Evolutionary conservation across 2,329 filamentous ascomycete species (phyloP), one percentile per base, ranked within the genome.

Genomic region (Cladophialophora bantiana): DNA sequence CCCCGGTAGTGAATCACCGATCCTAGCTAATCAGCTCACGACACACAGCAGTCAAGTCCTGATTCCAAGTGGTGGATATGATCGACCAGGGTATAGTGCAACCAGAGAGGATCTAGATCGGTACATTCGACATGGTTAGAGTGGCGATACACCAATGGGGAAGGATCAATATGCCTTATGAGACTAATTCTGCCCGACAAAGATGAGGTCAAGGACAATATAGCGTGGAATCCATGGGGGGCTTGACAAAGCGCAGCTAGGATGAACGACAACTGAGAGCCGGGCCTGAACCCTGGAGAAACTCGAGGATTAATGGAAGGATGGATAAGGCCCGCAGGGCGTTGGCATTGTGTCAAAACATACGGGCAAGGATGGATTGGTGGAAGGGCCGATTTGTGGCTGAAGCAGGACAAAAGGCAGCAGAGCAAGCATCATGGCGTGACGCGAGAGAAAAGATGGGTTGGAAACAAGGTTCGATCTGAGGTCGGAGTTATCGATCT

Each of bases 381-480:
- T 26, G 45, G 45, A 50, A 50, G 45, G 45, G 45, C 45, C 45
- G 45, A 26, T 50, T 50, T 50, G 45, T 50, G 45, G 45, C 45
- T 50, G 45, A 50, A 50, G 45, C 32, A 36, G 55, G 55, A 58
- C 40, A 58, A 31, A 31, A 38, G 35, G 55, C 35, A 58, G 55
- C 10, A 58, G 40, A 26, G 45, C 45, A 50, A 9, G 45, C 45
- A 50, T 50, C 45, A 50, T 50, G 45, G 45, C 45, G 45, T 53
- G 58, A 26, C 40, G 57, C 35, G 18, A 59, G 35, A 50, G 45
- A n/a, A 3, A 26, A 10, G 45, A 26, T 26, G 7, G 48, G 45
- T 48, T 50, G 45, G 45, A 50, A 50, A 48, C 38, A 59, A 45
- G 35, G 36, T 40, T 32, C 59, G 59, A 66, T 66, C 64, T 66